phyloP scores from a whole-genome alignment of 768 basidiomycete species.

The Holtermanniella nyarrowii region DNA sequence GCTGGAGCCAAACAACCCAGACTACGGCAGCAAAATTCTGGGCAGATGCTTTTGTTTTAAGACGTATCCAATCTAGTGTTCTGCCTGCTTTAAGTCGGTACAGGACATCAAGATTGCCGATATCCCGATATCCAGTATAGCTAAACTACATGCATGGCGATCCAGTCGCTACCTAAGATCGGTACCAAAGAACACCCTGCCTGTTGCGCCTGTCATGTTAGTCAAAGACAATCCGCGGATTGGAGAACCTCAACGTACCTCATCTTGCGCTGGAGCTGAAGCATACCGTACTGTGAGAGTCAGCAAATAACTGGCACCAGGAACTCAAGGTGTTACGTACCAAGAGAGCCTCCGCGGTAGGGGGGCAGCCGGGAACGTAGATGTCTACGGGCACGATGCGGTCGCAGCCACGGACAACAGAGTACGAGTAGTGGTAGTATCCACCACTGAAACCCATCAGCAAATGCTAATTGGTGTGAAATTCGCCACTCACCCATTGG shows the following conservation, averaged over 20 bases:
- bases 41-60: too few species aligned
- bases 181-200: background rate
- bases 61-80: too few species aligned
- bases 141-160: background rate
- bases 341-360: constrained; percentile 82
- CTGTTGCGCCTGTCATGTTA: background rate
- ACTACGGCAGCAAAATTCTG: too few species aligned
- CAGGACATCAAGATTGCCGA: background rate
- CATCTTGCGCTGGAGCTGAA: constrained; percentile 96
- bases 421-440: constrained; percentile 97
- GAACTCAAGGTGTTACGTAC: background rate
- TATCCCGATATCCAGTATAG: background rate
- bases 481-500: constrained; percentile 55
- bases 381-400: constrained; percentile 97
- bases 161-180: background rate
- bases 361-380: constrained; percentile 81
- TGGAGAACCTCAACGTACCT: constrained; percentile 36
- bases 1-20: background rate
- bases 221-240: background rate
- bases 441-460: constrained; percentile 11
- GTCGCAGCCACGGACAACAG: constrained; percentile 96
- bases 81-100: too few species aligned
- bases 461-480: background rate
- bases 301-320: background rate
- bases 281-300: constrained; percentile 61